Conservation (phyloP, 2,329 filamentous ascomycete genomes). For the Venturia aucupariae region DNA sequence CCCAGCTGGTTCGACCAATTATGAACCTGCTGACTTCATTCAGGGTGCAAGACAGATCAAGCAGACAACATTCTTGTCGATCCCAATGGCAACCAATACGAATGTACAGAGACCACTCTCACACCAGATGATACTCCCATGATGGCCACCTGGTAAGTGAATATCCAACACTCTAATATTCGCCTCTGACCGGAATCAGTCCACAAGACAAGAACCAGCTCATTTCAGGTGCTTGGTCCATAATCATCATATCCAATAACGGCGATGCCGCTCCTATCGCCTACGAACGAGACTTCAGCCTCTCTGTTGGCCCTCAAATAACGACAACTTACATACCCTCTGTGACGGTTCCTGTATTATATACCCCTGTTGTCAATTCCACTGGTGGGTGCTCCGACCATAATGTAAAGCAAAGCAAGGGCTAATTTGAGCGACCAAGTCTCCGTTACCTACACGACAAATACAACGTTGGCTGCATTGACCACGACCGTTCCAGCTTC, state of each 20-base stretch:
- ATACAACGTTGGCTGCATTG: conserved; percentile 19
- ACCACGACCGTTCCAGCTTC: conserved; percentile 19
- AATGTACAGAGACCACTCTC: conserved; percentile 33
- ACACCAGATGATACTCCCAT: conserved; percentile 30
- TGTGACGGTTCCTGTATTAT: conserved; percentile 16
- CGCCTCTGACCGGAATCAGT: neutral
- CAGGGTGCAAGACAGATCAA: conserved; percentile 31
- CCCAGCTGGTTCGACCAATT: neutral
- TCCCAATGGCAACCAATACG: conserved; percentile 30
- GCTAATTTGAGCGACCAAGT: conserved; percentile 9
- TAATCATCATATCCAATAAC: conserved; percentile 37
- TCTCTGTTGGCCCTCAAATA: conserved; percentile 28
- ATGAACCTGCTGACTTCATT: conserved; percentile 11
- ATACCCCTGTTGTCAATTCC: conserved; percentile 18
- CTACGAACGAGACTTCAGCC: conserved; percentile 34
- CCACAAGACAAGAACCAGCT: conserved; percentile 30
- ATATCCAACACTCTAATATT: conserved; percentile 2
- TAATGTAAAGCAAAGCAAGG: neutral
- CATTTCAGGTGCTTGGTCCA: conserved; percentile 35
- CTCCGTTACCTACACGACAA: conserved; percentile 20
- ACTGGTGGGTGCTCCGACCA: neutral
- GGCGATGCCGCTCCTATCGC: conserved; percentile 35
- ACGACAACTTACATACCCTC: conserved; percentile 22
- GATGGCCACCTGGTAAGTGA: conserved; percentile 29
- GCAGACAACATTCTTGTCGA: conserved; percentile 36